Evolutionary conservation across 306 rosid genomes (phyloP).

Genomic region (Lathyrus oleraceus): DNA sequence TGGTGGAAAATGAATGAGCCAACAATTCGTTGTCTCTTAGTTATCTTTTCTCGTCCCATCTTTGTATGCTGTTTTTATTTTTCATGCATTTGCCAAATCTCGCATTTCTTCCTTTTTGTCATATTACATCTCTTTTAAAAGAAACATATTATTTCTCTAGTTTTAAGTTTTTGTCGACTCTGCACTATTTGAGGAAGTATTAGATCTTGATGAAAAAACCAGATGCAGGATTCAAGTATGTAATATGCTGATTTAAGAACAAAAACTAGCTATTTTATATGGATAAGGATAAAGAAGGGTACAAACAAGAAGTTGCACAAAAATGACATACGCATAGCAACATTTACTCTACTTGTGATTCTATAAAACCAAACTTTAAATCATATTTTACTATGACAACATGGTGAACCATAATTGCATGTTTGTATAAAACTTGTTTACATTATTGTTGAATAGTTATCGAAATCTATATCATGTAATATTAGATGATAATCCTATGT

Average conservation of each 20-base stretch:
- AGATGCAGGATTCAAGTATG: background rate
- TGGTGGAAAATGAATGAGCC: slow-evolving; percentile 49
- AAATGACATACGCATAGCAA: too few relatives aligned
- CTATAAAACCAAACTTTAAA: too few relatives aligned
- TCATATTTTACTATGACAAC: too few relatives aligned
- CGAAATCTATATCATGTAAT: too few relatives aligned
- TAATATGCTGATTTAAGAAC: background rate
- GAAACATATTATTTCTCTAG: background rate
- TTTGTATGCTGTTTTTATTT: background rate
- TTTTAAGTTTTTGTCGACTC: background rate
- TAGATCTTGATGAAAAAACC: background rate
- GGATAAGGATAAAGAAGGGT: background rate
- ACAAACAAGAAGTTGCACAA: too few relatives aligned
- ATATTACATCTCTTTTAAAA: background rate
- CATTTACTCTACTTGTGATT: too few relatives aligned
- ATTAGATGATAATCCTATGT: too few relatives aligned
- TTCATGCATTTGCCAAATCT: background rate
- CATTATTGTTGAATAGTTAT: too few relatives aligned
- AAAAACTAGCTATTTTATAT: background rate
- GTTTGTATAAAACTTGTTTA: too few relatives aligned
- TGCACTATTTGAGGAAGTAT: background rate
- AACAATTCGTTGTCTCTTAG: slow-evolving; percentile 65
- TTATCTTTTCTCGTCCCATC: slow-evolving; percentile 3
- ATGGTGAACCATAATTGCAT: too few relatives aligned
- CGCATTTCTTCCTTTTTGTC: background rate